Evolutionary conservation across 805 yeast genomes (phyloP), one percentile per base, ranked within the genome.

Genomic region (Candida ascalaphidarum): DNA sequence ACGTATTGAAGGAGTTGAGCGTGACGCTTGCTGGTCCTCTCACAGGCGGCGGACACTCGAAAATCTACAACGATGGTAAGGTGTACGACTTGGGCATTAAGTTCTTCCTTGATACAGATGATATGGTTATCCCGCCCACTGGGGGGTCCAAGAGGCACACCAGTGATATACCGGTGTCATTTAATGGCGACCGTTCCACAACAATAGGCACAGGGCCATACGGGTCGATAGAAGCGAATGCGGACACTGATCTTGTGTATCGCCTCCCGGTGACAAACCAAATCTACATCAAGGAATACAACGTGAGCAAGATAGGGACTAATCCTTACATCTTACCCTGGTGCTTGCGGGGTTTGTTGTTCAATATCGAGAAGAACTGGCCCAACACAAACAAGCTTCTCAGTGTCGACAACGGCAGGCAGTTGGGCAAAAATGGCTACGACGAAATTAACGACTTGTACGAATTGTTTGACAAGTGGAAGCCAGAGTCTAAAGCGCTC

Each of bases 31-130:
- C 94, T 0, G 98, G 98, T 0, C 81, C 95, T 1, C 60, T 92
- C 29, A 89, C 96, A 0, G 96, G 96, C 3, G 88, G 92, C 6
- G 98, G 98, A 0, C 98, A 89, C 50, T 86, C 96, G 0, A 79
- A 71, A 37, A 76, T 92, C 16, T 89, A 89, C 52, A 81, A 82
- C 43, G 95, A 84, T 39, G 74, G 77, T 4, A 71, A 77, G 31
- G 97, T 92, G 1, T 89, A 89, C 48, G 83, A 77, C 39, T 48
- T 83, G 35, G 96, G 92, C 0, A 44, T 88, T 23, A 68, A 76
- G 34, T 79, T 81, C 47, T 71, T 83, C 2, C 53, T 88, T 14
- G 86, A 81, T 41, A 84, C 96, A 0, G 71, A 77, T 12, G 77
- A 76, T 39, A 48, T 77, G 12, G 55, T 65, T 9, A 52, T 58